Conservation (phyloP, 1,139 yeast genomes). For the Pneumocystis murina region DNA sequence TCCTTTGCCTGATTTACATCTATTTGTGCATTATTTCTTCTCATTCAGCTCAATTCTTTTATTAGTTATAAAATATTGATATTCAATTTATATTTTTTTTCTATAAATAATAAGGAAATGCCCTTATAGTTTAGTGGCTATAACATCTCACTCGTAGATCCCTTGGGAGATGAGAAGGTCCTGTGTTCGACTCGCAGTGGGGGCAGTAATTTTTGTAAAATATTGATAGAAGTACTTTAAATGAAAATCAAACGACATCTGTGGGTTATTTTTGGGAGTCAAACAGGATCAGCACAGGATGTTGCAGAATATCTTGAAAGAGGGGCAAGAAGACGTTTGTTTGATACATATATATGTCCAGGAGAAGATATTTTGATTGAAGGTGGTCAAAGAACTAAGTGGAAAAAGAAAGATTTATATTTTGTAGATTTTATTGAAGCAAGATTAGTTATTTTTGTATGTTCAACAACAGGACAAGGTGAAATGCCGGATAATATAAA, state of each 20-base stretch:
- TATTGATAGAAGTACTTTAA: too few species aligned
- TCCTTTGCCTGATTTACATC: background rate
- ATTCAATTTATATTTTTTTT: too few species aligned
- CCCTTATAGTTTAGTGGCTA: conserved; percentile 1
- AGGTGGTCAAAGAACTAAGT: conserved; percentile 3
- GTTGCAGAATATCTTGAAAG: conserved; percentile 53
- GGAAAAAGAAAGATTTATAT: conserved; percentile 21
- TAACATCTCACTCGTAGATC: background rate
- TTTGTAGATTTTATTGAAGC: conserved; percentile 28
- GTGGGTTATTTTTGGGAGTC: conserved; percentile 73
- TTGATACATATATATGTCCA: conserved; percentile 37
- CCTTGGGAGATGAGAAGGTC: background rate
- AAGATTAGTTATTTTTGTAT: conserved; percentile 44
- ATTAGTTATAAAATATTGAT: too few species aligned
- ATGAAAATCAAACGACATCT: conserved; percentile 17
- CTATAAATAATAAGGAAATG: background rate
- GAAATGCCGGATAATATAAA: conserved; percentile 69
- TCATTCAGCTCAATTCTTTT: background rate
- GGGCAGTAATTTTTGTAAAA: background rate
- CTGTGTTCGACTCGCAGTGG: conserved; percentile 1
- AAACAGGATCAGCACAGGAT: conserved; percentile 85
- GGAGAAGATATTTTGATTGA: conserved; percentile 48
- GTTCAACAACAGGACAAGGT: conserved; percentile 94
- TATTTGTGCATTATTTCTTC: background rate
- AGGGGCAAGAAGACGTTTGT: conserved; percentile 40